phyloP scores from a whole-genome alignment of 169 alveolate genomes.

The Neospora caninum region DNA sequence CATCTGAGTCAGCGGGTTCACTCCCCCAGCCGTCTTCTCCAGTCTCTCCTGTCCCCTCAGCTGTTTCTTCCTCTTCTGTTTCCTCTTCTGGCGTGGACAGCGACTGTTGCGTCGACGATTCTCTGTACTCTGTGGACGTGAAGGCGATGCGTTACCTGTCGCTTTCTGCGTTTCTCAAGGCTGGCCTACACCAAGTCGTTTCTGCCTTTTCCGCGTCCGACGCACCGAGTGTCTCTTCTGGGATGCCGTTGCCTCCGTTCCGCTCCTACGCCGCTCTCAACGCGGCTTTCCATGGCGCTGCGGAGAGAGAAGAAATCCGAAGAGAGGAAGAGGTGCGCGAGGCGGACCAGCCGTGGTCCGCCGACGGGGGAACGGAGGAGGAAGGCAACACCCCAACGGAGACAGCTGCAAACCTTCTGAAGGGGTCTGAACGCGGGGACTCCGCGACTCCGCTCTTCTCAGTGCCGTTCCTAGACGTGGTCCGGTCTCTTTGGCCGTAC shows the following conservation, averaged over 20 bases:
- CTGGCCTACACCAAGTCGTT: background rate
- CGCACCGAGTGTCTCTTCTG: background rate
- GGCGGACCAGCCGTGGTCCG: background rate
- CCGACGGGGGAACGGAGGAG: background rate
- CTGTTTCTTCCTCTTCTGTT: background rate
- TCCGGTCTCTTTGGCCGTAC: background rate
- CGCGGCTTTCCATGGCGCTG: background rate
- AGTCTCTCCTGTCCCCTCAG: too few relatives aligned
- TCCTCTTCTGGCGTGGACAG: background rate
- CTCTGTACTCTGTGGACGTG: background rate
- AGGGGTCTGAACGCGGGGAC: too few relatives aligned
- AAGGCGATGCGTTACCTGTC: conserved; percentile 36
- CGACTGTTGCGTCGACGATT: background rate
- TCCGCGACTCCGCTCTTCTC: too few relatives aligned
- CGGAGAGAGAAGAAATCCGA: background rate
- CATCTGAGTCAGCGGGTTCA: too few relatives aligned
- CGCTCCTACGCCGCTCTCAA: background rate
- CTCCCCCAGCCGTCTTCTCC: too few relatives aligned
- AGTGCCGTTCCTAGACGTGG: background rate
- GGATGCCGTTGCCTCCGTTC: background rate
- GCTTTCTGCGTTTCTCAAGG: background rate
- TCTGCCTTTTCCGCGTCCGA: background rate
- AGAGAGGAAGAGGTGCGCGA: background rate
- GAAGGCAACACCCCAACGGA: too few relatives aligned
- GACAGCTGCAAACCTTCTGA: too few relatives aligned